phyloP scores from a whole-genome alignment of 2,329 filamentous ascomycete species.

The Fusarium bactridioides region DNA sequence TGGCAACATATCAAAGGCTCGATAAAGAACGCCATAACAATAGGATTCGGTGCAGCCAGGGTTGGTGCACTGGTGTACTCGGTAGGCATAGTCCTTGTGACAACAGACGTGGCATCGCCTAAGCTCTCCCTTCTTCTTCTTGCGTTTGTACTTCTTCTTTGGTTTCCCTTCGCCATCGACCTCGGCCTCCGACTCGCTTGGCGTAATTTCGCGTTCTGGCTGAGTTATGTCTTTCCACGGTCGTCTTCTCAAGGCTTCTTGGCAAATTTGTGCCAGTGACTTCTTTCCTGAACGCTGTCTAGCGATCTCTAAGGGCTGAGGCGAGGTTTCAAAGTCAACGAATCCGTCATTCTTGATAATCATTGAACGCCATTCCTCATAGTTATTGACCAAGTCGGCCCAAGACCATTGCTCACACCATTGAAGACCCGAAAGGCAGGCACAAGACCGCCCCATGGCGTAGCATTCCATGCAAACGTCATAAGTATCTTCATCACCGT shows the following conservation, averaged over 20 bases:
- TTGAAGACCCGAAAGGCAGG: conserved; percentile 81
- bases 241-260: conserved; percentile 80
- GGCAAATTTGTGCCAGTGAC: conserved; percentile 90
- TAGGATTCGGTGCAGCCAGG: conserved; percentile 76
- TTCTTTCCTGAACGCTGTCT: conserved; percentile 74
- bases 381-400: conserved; percentile 77
- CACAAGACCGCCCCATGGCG: conserved; percentile 93
- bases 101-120: conserved; percentile 83
- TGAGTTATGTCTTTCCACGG: conserved; percentile 86
- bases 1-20: conserved; percentile 91
- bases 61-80: conserved; percentile 80
- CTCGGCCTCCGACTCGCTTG: conserved; percentile 61
- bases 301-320: conserved; percentile 75
- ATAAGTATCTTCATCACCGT: conserved; percentile 82
- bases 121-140: conserved; percentile 62
- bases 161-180: conserved; percentile 71
- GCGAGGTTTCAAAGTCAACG: conserved; percentile 70
- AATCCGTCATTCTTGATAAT: conserved; percentile 78
- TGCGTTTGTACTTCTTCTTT: conserved; percentile 66
- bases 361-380: conserved; percentile 83
- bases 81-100: conserved; percentile 82
- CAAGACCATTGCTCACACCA: conserved; percentile 96
- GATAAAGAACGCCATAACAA: conserved; percentile 92
- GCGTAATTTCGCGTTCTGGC: conserved; percentile 57
- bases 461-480: conserved; percentile 99